Evolutionary conservation across 1,284 basidiomycete species (phyloP), one percentile per base, ranked within the genome.

Genomic region (Malassezia nana): DNA sequence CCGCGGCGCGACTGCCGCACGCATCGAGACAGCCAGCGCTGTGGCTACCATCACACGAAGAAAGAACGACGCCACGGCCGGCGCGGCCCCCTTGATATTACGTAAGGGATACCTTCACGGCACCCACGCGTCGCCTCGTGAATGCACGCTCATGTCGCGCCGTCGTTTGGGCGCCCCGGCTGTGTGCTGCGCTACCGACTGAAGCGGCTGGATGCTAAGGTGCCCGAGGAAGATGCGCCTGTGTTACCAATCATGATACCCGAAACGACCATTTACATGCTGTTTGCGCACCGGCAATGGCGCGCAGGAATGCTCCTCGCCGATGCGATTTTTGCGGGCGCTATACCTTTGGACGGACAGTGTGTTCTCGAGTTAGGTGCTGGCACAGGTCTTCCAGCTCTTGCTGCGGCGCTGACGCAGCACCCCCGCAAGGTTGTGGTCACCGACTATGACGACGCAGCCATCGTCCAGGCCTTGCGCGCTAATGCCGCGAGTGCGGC

Each of bases 201-300:
- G 4, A 51, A 47, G 28, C 20, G n/a, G 4, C 31, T 16, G 1
- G 6, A 10, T n/a, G 8, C 15, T 16, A 10, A 29, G 0, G 12
- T 6, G 0, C 15, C 32, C 0, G 33, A 35, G 16, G 39, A 29
- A 28, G 13, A 15, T 13, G n/a, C 32, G 12, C 48, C 40, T 51
- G 49, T 49, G 10, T 10, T 72, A 29, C 56, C 56, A 6, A 61
- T 73, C 30, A 39, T 53, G 26, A 60, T 73, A 3, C 71, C 71
- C 4, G 66, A 68, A 1, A 66, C 67, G 10, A 58, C 63, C 25
- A 63, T 73, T 28, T 66, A 64, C 13, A 60, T 60, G 58, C 66
- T 73, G 33, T 73, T 73, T 45, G 69, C 67, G 6, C 71, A 73
- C 43, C 63, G 71, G 13, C 67, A 70, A 52, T 73, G 71, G 71